Evolutionary conservation across 345 rosid species (phyloP).

Genomic region (Rhodamnia argentea): DNA sequence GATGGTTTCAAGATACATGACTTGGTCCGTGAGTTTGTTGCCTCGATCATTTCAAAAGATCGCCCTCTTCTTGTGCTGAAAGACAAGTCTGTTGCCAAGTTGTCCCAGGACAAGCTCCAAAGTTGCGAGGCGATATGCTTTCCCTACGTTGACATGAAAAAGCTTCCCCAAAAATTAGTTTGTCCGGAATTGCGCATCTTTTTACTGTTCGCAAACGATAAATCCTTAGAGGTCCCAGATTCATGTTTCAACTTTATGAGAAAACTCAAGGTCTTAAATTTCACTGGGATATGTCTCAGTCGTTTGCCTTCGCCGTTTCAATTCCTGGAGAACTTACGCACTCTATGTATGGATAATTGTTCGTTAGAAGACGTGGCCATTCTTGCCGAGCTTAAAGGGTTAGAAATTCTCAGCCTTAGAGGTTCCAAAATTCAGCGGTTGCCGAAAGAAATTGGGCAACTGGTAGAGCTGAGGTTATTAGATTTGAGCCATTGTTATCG

Average conservation of each 20-base stretch:
- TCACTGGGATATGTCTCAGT: accelerated
- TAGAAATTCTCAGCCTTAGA: not conserved
- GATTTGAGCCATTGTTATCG: too few species aligned
- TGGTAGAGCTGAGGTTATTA: too few species aligned
- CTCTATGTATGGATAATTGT: not conserved
- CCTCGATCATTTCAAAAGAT: too few species aligned
- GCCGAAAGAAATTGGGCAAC: too few species aligned
- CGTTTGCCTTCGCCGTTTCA: accelerated
- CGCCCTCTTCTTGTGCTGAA: not conserved
- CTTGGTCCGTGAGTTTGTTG: not conserved
- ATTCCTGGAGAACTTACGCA: not conserved
- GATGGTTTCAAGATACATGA: not conserved
- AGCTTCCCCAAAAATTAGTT: not conserved
- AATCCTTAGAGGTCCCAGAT: accelerated
- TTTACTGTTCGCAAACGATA: accelerated
- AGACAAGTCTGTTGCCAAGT: not conserved
- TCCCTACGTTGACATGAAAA: not conserved
- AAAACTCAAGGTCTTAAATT: not conserved
- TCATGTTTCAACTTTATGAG: not conserved
- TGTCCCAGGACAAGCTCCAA: not conserved
- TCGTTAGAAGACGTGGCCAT: not conserved
- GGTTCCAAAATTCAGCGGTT: not conserved
- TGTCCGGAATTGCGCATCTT: not conserved
- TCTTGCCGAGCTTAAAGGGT: not conserved
- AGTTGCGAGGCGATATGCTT: not conserved